Evolutionary conservation across 2,329 filamentous ascomycete species (phyloP).

Genomic region (Hymenoscyphus salicellus): DNA sequence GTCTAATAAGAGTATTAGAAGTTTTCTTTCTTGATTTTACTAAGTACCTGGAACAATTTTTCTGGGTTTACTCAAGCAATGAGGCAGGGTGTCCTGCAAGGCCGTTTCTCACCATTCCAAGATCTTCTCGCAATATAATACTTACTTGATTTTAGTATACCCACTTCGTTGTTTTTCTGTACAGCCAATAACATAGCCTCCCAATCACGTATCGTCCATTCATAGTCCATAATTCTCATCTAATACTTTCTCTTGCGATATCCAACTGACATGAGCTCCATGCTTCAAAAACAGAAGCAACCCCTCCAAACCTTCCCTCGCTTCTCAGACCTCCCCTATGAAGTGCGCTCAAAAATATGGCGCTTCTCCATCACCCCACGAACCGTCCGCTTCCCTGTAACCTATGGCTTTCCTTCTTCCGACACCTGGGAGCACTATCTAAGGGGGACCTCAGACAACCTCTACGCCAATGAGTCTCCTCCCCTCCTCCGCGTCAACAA

Average conservation of each 20-base stretch:
- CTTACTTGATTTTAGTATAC: not conserved
- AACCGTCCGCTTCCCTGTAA: not conserved
- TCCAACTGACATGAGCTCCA: not conserved
- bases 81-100: too few species aligned
- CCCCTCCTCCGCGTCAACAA: conserved; percentile 2
- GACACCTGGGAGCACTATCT: conserved; percentile 8
- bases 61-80: too few species aligned
- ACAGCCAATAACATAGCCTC: not conserved
- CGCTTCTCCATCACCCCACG: conserved; percentile 1
- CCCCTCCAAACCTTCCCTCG: not conserved
- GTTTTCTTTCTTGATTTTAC: not conserved
- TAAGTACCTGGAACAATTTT: too few species aligned
- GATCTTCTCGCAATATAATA: not conserved
- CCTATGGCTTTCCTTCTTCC: not conserved
- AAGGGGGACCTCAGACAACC: not conserved
- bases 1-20: too few species aligned
- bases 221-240: too few species aligned
- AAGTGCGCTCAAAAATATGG: conserved; percentile 7
- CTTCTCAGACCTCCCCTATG: conserved; percentile 1
- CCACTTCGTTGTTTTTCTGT: not conserved
- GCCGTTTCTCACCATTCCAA: too few species aligned
- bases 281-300: not conserved
- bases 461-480: not conserved
- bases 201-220: not conserved
- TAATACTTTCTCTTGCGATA: not conserved